phyloP scores from a whole-genome alignment of 2,329 filamentous ascomycete species.

The Aspergillus sergii region DNA sequence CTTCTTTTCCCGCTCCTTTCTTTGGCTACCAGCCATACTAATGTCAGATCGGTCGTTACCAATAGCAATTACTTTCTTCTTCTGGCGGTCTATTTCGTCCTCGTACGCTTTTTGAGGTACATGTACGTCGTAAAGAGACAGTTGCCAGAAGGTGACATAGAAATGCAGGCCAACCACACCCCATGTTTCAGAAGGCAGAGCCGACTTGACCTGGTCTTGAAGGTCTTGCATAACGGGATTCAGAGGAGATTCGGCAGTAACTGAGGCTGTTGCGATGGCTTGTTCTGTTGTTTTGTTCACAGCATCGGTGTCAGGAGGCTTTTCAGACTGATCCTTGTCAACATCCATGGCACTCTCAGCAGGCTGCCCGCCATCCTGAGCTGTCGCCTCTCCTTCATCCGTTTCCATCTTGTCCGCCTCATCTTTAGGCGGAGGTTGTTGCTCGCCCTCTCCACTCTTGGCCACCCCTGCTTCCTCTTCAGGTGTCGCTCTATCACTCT shows the following conservation, averaged over 20 bases:
- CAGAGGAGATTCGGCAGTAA: slow-evolving; percentile 51
- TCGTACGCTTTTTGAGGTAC: slow-evolving; percentile 78
- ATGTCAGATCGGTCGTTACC: slow-evolving; percentile 73
- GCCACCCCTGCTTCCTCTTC: slow-evolving; percentile 26
- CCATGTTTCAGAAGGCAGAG: slow-evolving; percentile 66
- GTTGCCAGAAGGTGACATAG: slow-evolving; percentile 89
- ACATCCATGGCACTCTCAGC: slow-evolving; percentile 37
- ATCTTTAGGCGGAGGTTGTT: slow-evolving; percentile 20
- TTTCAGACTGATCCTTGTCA: slow-evolving; percentile 31
- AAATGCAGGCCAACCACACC: slow-evolving; percentile 75
- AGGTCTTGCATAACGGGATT: slow-evolving; percentile 74
- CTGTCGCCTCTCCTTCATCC: slow-evolving; percentile 26
- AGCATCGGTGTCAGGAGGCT: slow-evolving; percentile 16
- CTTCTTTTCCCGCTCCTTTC: slow-evolving; percentile 71
- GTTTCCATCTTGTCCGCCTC: slow-evolving; percentile 37
- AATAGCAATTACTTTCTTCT: slow-evolving; percentile 67
- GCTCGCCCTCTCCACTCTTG: slow-evolving; percentile 24
- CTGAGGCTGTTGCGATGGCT: slow-evolving; percentile 27
- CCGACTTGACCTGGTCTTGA: slow-evolving; percentile 66
- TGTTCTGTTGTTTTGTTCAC: slow-evolving; percentile 14
- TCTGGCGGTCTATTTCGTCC: slow-evolving; percentile 69
- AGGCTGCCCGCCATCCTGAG: slow-evolving; percentile 21
- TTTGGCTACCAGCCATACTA: slow-evolving; percentile 65
- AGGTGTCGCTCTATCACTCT: slow-evolving; percentile 39
- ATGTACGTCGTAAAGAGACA: slow-evolving; percentile 78